Evolutionary conservation across 2,329 filamentous ascomycete species (phyloP).

Genomic region (Stagonosporopsis tanaceti): DNA sequence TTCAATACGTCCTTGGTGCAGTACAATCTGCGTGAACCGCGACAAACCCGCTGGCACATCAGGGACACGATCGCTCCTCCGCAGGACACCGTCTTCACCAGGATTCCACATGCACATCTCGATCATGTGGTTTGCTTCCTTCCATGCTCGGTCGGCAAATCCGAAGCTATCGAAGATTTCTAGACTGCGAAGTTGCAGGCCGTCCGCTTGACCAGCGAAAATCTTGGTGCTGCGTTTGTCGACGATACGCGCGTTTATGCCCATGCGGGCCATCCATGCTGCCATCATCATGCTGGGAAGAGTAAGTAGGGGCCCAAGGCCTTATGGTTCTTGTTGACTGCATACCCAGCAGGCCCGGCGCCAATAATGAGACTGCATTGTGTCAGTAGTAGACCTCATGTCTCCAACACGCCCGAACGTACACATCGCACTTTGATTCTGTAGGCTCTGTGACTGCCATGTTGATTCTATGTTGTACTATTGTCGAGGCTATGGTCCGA

Average conservation of each 20-base stretch:
- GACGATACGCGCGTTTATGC: conserved; percentile 52
- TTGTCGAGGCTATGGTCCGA: neutral
- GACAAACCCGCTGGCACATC: conserved; percentile 70
- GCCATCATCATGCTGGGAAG: conserved; percentile 48
- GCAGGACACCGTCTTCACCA: conserved; percentile 63
- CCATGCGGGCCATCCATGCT: conserved; percentile 52
- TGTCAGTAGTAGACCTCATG: conserved; percentile 1
- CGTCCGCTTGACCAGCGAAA: conserved; percentile 53
- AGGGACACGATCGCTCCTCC: conserved; percentile 66
- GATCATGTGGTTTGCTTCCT: conserved; percentile 73
- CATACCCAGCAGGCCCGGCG: conserved; percentile 50
- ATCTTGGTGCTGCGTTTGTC: conserved; percentile 54
- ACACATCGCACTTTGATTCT: conserved; percentile 50
- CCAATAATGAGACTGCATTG: conserved; percentile 47
- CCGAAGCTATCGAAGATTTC: conserved; percentile 69
- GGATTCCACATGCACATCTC: conserved; percentile 68
- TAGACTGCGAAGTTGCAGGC: conserved; percentile 52
- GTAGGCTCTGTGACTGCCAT: conserved; percentile 32
- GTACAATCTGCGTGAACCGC: conserved; percentile 69
- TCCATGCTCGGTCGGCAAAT: conserved; percentile 69
- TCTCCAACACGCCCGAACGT: conserved; percentile 9
- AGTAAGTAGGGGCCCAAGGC: neutral
- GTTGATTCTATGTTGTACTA: no score
- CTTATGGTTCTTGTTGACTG: neutral
- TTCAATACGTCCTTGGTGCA: conserved; percentile 77